These are phyloP conservation scores for Periconia macrospinosa DNA, from an alignment of 2,329 filamentous ascomycete species.

Conservation along the genomic window DNA sequence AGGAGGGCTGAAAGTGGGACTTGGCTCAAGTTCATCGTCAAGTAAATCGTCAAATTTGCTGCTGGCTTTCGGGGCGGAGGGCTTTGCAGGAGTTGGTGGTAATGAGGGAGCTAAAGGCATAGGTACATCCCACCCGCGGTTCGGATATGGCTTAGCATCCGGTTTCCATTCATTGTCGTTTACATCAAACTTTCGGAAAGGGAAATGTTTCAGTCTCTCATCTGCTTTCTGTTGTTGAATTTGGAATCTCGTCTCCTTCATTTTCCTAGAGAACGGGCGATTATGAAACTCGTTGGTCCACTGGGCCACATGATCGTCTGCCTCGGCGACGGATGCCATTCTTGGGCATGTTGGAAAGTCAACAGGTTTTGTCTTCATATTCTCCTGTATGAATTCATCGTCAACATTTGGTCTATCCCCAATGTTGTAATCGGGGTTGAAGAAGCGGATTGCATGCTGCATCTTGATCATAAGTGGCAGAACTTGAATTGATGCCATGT, in stretches of 20 bases:
- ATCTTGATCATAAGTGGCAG: conserved; percentile 16
- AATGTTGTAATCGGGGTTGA: conserved; percentile 6
- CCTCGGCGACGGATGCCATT: conserved; percentile 5
- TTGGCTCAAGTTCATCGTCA: background rate
- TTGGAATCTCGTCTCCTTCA: background rate
- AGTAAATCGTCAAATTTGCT: background rate
- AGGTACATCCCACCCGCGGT: no score
- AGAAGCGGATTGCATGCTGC: conserved; percentile 10
- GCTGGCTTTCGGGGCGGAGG: no score
- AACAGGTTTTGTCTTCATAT: background rate
- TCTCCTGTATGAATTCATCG: background rate
- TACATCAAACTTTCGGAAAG: background rate
- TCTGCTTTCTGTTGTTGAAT: background rate
- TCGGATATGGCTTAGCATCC: no score
- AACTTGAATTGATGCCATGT: conserved; percentile 4
- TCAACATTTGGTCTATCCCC: background rate
- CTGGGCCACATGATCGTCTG: conserved; percentile 5
- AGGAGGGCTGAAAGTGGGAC: background rate
- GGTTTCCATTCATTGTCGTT: no score
- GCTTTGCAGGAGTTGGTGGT: no score
- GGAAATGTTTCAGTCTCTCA: background rate
- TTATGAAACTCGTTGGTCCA: conserved; percentile 7
- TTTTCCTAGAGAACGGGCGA: conserved; percentile 2
- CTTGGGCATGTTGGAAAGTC: background rate
- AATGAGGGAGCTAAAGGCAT: no score